Percentiles rank a stretch among this genome's conserved stretches.
Conservation (phyloP, 192 early-diverging fungal genomes). For the Diversispora eburnea region DNA sequence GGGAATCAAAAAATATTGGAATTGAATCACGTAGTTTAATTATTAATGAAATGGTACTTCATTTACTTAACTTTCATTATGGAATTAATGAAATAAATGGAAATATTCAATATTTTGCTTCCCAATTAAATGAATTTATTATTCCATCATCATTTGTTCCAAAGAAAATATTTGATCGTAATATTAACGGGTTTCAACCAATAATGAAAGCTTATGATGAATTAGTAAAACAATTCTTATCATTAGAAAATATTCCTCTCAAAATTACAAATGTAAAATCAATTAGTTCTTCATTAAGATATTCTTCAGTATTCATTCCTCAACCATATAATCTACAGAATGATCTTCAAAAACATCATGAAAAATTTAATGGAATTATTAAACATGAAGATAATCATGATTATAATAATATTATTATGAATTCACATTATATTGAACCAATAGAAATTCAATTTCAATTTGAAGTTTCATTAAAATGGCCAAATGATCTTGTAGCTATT, state of each 20-base stretch:
- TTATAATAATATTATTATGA: slow-evolving; percentile 29
- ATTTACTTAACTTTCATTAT: slow-evolving; percentile 76
- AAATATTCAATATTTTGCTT: slow-evolving; percentile 57
- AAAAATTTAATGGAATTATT: no score
- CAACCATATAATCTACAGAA: slow-evolving; percentile 55
- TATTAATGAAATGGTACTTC: slow-evolving; percentile 73
- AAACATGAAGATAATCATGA: no score
- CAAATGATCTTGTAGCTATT: slow-evolving; percentile 80
- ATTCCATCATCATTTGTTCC: slow-evolving; percentile 48
- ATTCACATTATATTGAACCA: slow-evolving; percentile 58
- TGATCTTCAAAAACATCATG: no score
- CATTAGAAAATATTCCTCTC: slow-evolving; percentile 65
- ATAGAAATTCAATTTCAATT: slow-evolving; percentile 82
- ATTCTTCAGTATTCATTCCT: slow-evolving; percentile 73
- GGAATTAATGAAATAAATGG: slow-evolving; percentile 42
- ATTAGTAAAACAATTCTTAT: slow-evolving; percentile 59
- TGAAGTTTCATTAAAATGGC: slow-evolving; percentile 81
- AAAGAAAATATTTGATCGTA: slow-evolving; percentile 43
- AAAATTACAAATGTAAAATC: slow-evolving; percentile 58
- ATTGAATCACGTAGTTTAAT: slow-evolving; percentile 67
- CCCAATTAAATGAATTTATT: slow-evolving; percentile 62
- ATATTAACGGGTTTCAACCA: slow-evolving; percentile 55
- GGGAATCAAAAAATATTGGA: slow-evolving; percentile 48
- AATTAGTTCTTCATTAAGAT: slow-evolving; percentile 58
- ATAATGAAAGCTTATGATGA: slow-evolving; percentile 64